phyloP scores from a whole-genome alignment of 2,329 filamentous ascomycete genomes.

The Chaetothyriales sp. region DNA sequence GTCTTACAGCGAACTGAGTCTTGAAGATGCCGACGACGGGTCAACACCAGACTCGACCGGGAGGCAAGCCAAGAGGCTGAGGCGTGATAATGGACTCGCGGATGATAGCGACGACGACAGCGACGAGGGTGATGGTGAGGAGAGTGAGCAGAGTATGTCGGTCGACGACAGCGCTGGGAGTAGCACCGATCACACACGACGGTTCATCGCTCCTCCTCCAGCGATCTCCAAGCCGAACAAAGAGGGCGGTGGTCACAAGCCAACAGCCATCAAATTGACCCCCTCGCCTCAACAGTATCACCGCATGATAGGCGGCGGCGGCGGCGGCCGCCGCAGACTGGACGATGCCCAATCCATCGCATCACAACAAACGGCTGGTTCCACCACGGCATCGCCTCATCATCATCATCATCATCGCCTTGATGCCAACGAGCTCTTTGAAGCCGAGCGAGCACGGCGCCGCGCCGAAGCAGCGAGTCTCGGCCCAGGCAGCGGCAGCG shows the following conservation, averaged over 20 bases:
- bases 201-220: not conserved
- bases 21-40: not conserved
- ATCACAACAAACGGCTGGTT: constrained; percentile 6
- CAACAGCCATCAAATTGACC: not conserved
- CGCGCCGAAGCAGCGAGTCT: constrained; percentile 26
- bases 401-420: not conserved
- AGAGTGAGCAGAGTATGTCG: too few species aligned
- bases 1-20: not conserved
- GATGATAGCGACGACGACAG: too few species aligned
- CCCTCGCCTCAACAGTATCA: not conserved
- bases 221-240: not conserved
- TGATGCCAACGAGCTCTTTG: not conserved
- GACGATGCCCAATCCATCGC: not conserved
- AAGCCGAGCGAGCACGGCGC: constrained; percentile 17
- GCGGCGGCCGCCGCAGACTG: not conserved
- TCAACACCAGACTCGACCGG: not conserved
- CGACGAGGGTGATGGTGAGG: too few species aligned
- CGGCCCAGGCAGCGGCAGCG: constrained; percentile 27
- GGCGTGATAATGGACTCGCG: too few species aligned
- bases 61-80: not conserved
- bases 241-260: not conserved
- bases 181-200: not conserved
- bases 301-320: not conserved
- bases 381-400: constrained; percentile 5
- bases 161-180: not conserved